Evolutionary conservation across 2,329 filamentous ascomycete genomes (phyloP).

Genomic region (Lachnellula hyalina): DNA sequence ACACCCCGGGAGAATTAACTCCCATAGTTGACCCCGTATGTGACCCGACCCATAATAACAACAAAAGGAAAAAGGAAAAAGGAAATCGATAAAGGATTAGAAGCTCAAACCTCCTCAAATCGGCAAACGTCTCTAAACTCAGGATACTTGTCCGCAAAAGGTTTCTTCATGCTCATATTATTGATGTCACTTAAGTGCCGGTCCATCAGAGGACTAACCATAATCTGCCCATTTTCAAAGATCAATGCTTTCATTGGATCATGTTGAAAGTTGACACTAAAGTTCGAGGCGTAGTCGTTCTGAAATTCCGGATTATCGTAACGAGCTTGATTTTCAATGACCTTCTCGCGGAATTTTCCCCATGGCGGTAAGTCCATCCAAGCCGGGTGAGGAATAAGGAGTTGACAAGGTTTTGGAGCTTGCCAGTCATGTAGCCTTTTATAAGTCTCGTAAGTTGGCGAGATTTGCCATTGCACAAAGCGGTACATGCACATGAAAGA

Average conservation of each 20-base stretch:
- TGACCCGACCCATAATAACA: background rate
- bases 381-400: conserved; percentile 25
- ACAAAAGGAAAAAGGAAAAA: background rate
- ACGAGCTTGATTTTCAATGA: conserved; percentile 25
- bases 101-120: conserved; percentile 24
- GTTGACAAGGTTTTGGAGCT: conserved; percentile 19
- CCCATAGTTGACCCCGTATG: background rate
- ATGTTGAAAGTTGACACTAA: conserved; percentile 25
- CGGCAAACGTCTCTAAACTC: conserved; percentile 28
- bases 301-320: conserved; percentile 28
- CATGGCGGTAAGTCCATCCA: conserved; percentile 30
- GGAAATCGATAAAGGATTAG: background rate
- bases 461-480: conserved; percentile 29
- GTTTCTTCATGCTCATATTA: conserved; percentile 28
- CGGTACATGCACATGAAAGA: conserved; percentile 31
- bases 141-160: conserved; percentile 28
- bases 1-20: background rate
- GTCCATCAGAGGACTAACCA: conserved; percentile 21
- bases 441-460: conserved; percentile 21
- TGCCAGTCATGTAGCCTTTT: conserved; percentile 26
- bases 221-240: conserved; percentile 24
- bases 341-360: conserved; percentile 25
- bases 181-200: conserved; percentile 22
- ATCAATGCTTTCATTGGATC: conserved; percentile 24
- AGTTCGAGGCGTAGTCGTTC: conserved; percentile 23